Evolutionary conservation across 495 filamentous ascomycete genomes (phyloP), one percentile per base, ranked within the genome.

Genomic region (Lasiosphaeria ovina): DNA sequence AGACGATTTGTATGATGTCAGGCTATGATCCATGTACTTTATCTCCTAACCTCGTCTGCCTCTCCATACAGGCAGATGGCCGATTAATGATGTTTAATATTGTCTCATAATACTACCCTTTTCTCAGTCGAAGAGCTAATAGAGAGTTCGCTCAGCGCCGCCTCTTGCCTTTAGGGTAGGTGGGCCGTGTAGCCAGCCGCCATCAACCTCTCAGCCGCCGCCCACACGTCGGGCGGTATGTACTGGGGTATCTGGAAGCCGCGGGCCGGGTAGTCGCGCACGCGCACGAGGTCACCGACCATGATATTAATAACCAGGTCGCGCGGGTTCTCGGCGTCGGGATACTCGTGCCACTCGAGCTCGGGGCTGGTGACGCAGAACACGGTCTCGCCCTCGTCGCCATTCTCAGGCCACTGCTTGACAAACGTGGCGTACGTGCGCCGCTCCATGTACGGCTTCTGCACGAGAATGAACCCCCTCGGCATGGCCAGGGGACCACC

Each of bases 381-480:
- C n/a, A 57, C 40, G 0, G 61, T 57, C 48, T 16, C 47, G 10
- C 61, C 48, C 47, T 31, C 40, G 6, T 42, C 35, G 5, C 6
- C 16, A n/a, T 38, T 35, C 12, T 44, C 54, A 0, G 74, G 74
- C 74, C 74, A 77, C 60, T 76, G 74, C 65, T 67, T 70, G 49
- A 69, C 69, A 55, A 76, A 76, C 0, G 73, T 77, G 3, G 72
- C 73, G 44, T 68, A 77, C 9, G 72, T 74, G 10, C 74, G 62
- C 47, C 74, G 61, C 40, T 77, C 74, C 74, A 77, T 77, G 52
- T 77, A 77, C 32, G 73, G 74, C 59, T 76, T 76, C 56, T 76
- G 74, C 35, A 74, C 72, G 6, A 77, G 64, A 1, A 74, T 51
- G 34, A 75, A 63, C 1, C 62, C 64, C 7, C 57, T 34, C 1